Evolutionary conservation across 2,329 filamentous ascomycete species (phyloP).

Genomic region (Diaporthe aspalathi): DNA sequence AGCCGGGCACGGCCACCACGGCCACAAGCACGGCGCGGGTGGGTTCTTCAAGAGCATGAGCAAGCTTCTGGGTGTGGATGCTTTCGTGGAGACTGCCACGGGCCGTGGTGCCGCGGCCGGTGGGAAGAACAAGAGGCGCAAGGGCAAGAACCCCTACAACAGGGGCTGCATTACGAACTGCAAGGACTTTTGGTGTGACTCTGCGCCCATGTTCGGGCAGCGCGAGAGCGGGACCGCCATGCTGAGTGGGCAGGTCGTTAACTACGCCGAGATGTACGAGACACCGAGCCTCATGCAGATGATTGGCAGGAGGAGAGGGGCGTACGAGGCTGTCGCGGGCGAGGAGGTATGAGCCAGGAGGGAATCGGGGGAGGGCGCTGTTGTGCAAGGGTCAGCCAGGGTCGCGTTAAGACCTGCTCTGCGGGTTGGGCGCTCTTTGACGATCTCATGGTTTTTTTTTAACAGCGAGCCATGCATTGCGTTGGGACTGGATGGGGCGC

Average conservation of each 20-base stretch:
- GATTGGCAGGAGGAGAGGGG: slow-evolving; percentile 53
- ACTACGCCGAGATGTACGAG: slow-evolving; percentile 93
- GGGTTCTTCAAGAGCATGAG: slow-evolving; percentile 84
- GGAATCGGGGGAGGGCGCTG: background rate
- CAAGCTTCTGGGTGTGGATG: slow-evolving; percentile 88
- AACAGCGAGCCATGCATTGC: slow-evolving; percentile 37
- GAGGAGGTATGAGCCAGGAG: slow-evolving; percentile 61
- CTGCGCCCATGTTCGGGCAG: slow-evolving; percentile 81
- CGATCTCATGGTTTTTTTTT: slow-evolving; percentile 27
- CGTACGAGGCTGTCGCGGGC: slow-evolving; percentile 72
- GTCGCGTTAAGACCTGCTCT: background rate
- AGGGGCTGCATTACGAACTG: slow-evolving; percentile 89
- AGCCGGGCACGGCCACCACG: slow-evolving; percentile 52
- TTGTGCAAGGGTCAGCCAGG: background rate
- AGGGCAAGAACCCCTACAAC: slow-evolving; percentile 84
- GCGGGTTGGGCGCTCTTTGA: background rate
- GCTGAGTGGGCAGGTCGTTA: slow-evolving; percentile 81
- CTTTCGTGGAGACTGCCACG: slow-evolving; percentile 91
- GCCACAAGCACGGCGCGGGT: slow-evolving; percentile 57
- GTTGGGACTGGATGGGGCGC: slow-evolving; percentile 1
- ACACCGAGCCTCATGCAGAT: slow-evolving; percentile 76
- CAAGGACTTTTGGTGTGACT: slow-evolving; percentile 95
- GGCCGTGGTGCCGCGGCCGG: slow-evolving; percentile 77
- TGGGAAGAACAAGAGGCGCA: slow-evolving; percentile 61
- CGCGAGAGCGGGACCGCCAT: slow-evolving; percentile 79